Base-by-base conservation (phyloP, 805 yeast species). In the Wickerhamomyces xylosicus region DNA sequence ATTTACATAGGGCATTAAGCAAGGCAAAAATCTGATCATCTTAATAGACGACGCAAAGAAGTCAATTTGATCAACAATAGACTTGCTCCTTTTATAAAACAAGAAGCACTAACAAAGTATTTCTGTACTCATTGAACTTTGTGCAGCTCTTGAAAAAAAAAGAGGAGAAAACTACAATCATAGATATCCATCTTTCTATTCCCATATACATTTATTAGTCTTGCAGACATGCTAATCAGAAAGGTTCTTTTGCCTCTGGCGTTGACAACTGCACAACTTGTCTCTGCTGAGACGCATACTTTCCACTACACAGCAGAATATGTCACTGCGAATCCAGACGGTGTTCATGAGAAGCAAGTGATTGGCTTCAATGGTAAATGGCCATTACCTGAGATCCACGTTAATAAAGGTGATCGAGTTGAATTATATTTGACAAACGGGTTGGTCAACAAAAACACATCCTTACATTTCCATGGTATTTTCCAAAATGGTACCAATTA, bases 401-500 rank as follows among this genome's bases (percentile, higher is more conserved):
- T 78, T 8, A 64, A 69, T 43, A 77, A 70, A 45, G 81, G 84
- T 33, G 90, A 82, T 51, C 63, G 76, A 18, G 64, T 83, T 4
- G 62, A 71, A 44, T 44, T 83, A 15, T 72, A 72, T 49, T 64
- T 83, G 50, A 76, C 71, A 22, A 83, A 83, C 47, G 84, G 79
- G 1, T 66, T 83, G 35, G 61, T 53, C 15, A 68, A 69, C 33
- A 51, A 49, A 35, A 59, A 53, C 35, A 81, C 92, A 15, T 67
- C 87, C 2, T 60, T 83, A 46, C 94, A 83, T 62, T 80, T 83
- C 72, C 94, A 83, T 54, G 94, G 94, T 5, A 53, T 83, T 49
- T 75, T 78, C 57, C 85, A 78, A 63, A 69, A 71, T 43, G 79
- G 80, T 3, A 57, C 77, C 7, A 59, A 56, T 47, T 66, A 64